Evolutionary conservation across 1,139 yeast species (phyloP), one percentile per base, ranked within the genome.

Genomic region (Keqinozyma sinolaborantium): DNA sequence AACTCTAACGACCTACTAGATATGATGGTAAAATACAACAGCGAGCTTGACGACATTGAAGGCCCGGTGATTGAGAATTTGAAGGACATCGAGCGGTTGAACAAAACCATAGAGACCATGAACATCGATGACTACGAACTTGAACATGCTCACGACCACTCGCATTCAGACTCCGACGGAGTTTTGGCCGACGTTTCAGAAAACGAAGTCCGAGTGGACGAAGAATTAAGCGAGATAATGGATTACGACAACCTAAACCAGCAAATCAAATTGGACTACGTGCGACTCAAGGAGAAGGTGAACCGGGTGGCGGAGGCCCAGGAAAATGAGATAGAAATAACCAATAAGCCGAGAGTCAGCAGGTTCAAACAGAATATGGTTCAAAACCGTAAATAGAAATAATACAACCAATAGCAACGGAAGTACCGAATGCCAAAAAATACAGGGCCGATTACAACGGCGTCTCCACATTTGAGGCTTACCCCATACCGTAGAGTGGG

Each of bases 1-100:
- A 16, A 5, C 13, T 13, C 20, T 14, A 12, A 14, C 12, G 20
- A 18, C 19, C 45, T 37, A 7, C 31, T 43, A 13, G 28, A 30
- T 3, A 36, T 44, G 44, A 42, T 44, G 15, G 35, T 31, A 21
- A 33, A 35, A 13, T 44, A 44, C 30, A 37, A 39, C 46, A 83
- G 77, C 42, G 56, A 48, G 14, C 29, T 30, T n/a, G 82, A 74
- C 40, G 84, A 79, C 42, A 66, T 77, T 9, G 71, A 60, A 23
- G 85, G 84, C 0, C 73, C 77, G 4, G 71, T 81, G 1, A 71
- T 81, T 20, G 74, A 76, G 36, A 58, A 64, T 33, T 39, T 78
- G 12, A 67, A 64, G 10, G 88, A 81, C 48, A 77, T 81, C 45
- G 73, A 73, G 41, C 46, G 46, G 4, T 64, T 78, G 35, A 79